phyloP scores from a whole-genome alignment of 345 rosid species.

The Eucalyptus urophylla region DNA sequence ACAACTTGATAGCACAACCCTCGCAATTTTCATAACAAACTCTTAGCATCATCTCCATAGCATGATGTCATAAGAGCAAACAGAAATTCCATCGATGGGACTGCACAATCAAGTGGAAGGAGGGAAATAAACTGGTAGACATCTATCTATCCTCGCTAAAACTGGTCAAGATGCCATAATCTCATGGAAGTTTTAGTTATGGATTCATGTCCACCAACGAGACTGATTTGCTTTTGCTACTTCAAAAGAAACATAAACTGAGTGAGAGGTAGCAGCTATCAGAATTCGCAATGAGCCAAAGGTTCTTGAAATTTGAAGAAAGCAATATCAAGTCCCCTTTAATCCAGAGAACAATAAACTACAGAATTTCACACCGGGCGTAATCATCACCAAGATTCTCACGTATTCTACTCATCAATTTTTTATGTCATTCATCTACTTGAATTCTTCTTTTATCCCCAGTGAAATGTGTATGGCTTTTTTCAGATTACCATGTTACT shows the following conservation, averaged over 20 bases:
- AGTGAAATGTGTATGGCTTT: background rate
- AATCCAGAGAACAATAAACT: background rate
- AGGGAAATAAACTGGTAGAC: background rate
- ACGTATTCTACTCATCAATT: background rate
- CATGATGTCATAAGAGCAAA: background rate
- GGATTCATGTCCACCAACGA: background rate
- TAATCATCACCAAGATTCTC: background rate
- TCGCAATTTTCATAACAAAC: background rate
- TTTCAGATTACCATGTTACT: background rate
- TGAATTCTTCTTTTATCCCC: background rate
- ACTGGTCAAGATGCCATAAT: background rate
- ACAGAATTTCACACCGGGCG: background rate
- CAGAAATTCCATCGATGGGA: background rate
- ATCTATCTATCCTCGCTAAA: background rate
- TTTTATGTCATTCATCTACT: background rate
- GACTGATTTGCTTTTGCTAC: background rate
- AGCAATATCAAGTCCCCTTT: background rate
- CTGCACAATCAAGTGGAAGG: background rate
- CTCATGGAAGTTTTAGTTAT: background rate
- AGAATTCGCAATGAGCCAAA: background rate
- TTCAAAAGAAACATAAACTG: background rate
- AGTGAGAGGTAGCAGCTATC: background rate
- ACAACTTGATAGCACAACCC: background rate
- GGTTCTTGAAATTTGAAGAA: background rate
- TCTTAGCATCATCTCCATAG: background rate